Evolutionary conservation across 1,284 basidiomycete species (phyloP), one percentile per base, ranked within the genome.

Genomic region (Ceratobasidium sp.): DNA sequence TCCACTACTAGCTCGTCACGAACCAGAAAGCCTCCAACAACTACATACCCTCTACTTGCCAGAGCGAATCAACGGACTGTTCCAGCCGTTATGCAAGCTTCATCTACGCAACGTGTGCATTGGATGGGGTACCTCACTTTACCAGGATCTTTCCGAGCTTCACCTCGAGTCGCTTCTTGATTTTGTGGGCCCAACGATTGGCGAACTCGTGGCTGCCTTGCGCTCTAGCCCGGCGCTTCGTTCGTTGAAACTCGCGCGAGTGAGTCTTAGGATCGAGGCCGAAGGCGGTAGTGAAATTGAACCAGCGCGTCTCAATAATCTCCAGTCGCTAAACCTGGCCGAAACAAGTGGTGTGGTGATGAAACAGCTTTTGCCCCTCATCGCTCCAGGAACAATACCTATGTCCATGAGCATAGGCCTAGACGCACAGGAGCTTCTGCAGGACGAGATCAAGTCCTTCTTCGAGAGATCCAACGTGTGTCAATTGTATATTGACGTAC

Each of bases 101-200:
- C 52, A 45, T 17, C 20, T 65, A 22, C 60, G 42, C 49, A 65
- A 65, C 49, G 60, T 67, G n/a, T 54, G 40, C n/a, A 54, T 67
- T 22, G 38, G 64, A 25, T 67, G 50, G 52, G 40, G 29, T 7
- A 50, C 34, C 20, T 22, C 60, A 29, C 38, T 40, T 53, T 20
- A 54, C 40, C 52, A 25, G 13, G 52, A 40, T 12, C 34, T 54
- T 12, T 25, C 52, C n/a, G 52, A 67, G 29, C 34, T 67, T 0
- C 52, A 55, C 10, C 22, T 67, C 20, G 52, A 67, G 27, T 53
- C 60, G 10, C 17, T 67, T 34, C 49, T 38, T 6, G 64, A 31
- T 29, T 29, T 8, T 3, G 40, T 38, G 27, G 40, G 64, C 8
- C 64, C 40, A 20, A 67, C 52, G 8, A 20, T 54, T 34, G 8